These are phyloP conservation scores for Echium plantagineum DNA, from an alignment of 257 asterid genomes.

Conservation along the genomic window DNA sequence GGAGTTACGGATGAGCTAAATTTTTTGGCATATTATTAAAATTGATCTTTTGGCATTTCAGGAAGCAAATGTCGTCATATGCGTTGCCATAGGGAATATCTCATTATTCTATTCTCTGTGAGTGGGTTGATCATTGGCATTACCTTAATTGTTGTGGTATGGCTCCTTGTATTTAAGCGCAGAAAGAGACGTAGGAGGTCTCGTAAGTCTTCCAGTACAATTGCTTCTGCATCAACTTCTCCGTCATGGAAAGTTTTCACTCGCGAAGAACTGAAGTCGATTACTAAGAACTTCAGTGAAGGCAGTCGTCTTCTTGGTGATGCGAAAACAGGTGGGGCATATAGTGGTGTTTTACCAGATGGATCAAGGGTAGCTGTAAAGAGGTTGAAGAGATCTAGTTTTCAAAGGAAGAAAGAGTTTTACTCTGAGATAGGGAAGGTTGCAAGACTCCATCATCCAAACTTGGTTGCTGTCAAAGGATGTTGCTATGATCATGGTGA, in stretches of 20 bases:
- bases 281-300: constrained; percentile 91
- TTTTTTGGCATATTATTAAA: background rate
- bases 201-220: constrained; percentile 55
- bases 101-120: constrained; percentile 77
- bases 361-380: constrained; percentile 92
- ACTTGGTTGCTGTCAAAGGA: constrained; percentile 84
- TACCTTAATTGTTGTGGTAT: constrained; percentile 64
- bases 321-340: constrained; percentile 93
- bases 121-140: constrained; percentile 78
- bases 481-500: constrained; percentile 92
- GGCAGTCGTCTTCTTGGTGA: constrained; percentile 90
- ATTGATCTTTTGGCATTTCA: constrained; percentile 23
- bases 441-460: constrained; percentile 86
- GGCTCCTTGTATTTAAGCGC: constrained; percentile 79
- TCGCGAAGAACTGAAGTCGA: constrained; percentile 78
- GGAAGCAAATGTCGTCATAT: constrained; percentile 60
- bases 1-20: too few species aligned
- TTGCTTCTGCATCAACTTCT: constrained; percentile 50
- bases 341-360: constrained; percentile 80
- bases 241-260: constrained; percentile 64
- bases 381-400: constrained; percentile 81
- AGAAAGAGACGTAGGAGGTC: constrained; percentile 70
- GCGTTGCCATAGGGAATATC: constrained; percentile 86
- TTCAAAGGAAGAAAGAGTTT: constrained; percentile 94
- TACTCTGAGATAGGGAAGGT: constrained; percentile 91